Percentiles rank a stretch among this genome's conserved stretches.
These are phyloP conservation scores for Megacollybia platyphylla DNA, from an alignment of 1,284 basidiomycete species.

Conservation along the genomic window DNA sequence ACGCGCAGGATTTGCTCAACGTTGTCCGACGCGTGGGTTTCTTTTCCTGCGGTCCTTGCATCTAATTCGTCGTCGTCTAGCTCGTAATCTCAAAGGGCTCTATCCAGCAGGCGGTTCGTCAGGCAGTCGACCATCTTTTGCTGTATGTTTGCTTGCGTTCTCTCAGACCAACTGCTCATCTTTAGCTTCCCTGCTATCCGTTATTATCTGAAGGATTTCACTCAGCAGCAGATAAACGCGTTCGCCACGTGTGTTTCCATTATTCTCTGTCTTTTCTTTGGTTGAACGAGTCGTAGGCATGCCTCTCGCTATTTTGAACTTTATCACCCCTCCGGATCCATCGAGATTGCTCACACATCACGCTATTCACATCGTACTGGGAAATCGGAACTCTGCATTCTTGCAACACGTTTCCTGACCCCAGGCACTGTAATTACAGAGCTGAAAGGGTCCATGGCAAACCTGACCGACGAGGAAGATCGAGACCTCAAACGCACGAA, in stretches of 20 bases:
- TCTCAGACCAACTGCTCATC: conserved; percentile 12
- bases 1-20: conserved; percentile 47
- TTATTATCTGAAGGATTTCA: conserved; percentile 60
- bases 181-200: conserved; percentile 55
- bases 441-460: conserved; percentile 80
- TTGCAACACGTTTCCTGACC: conserved; percentile 65
- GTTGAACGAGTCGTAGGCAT: conserved; percentile 38
- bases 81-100: conserved; percentile 43
- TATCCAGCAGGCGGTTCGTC: conserved; percentile 40
- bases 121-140: conserved; percentile 64
- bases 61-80: conserved; percentile 19
- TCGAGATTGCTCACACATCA: conserved; percentile 80
- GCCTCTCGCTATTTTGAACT: conserved; percentile 79
- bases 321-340: conserved; percentile 68
- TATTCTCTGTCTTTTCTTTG: conserved; percentile 13
- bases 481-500: conserved; percentile 69
- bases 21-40: conserved; percentile 66
- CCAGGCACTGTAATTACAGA: conserved; percentile 67
- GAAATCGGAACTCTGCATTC: conserved; percentile 82
- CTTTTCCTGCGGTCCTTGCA: conserved; percentile 8
- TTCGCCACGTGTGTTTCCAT: conserved; percentile 63
- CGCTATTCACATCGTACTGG: conserved; percentile 77
- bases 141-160: conserved; percentile 33
- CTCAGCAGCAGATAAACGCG: conserved; percentile 73
- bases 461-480: conserved; percentile 73